A percentile compares a stretch with the other conserved stretches of the same genome.
phyloP scores from a whole-genome alignment of 2,329 filamentous ascomycete genomes.

The Aspergillus oerlinghausenensis region DNA sequence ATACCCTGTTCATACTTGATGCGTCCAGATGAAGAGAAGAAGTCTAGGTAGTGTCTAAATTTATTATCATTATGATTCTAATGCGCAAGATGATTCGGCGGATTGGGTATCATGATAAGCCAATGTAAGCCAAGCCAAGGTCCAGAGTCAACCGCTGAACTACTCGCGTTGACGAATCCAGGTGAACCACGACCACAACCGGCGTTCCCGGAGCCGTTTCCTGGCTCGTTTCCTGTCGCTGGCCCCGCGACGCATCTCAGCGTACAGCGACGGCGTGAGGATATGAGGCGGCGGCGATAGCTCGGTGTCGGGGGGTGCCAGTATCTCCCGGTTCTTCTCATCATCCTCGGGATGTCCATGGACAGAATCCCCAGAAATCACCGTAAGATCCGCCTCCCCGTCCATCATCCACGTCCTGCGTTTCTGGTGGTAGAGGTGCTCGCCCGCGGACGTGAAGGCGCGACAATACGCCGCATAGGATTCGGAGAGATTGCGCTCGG shows the following conservation, averaged over 20 bases:
- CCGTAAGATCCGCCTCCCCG: background rate
- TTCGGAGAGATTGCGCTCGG: background rate
- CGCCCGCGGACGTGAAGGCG: constrained; percentile 8
- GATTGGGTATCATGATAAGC: background rate
- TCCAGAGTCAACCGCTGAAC: too few species aligned
- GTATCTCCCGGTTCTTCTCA: too few species aligned
- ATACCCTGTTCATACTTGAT: constrained; percentile 17
- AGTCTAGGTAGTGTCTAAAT: background rate
- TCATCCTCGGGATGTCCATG: too few species aligned
- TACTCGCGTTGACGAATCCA: background rate
- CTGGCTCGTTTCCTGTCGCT: background rate
- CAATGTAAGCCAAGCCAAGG: background rate
- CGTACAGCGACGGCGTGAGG: constrained; percentile 1
- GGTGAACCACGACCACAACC: background rate
- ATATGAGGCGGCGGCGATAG: background rate
- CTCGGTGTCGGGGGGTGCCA: too few species aligned
- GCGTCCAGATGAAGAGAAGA: background rate
- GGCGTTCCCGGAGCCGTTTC: background rate
- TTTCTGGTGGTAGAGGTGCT: background rate
- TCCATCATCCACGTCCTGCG: background rate
- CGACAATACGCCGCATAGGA: constrained; percentile 13
- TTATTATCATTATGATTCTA: background rate
- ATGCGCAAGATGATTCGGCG: background rate
- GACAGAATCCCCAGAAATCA: too few species aligned
- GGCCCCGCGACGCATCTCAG: background rate